phyloP scores from a whole-genome alignment of 2,329 filamentous ascomycete genomes.

The Sphaceloma murrayae region DNA sequence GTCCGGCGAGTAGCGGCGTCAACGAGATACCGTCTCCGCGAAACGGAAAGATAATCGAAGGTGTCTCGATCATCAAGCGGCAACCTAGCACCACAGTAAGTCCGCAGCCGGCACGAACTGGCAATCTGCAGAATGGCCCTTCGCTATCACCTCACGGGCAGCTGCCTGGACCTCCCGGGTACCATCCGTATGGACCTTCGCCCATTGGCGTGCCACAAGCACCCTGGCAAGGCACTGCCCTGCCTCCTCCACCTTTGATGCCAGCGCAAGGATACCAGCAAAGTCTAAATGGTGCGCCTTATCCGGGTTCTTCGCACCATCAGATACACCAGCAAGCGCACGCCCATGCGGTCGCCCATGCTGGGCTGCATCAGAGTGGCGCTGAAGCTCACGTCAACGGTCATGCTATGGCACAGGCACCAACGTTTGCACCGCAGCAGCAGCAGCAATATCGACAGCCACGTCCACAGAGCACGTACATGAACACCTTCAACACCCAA shows the following conservation, averaged over 20 bases:
- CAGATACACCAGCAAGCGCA: slow-evolving; percentile 29
- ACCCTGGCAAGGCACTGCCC: slow-evolving; percentile 24
- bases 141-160: slow-evolving; percentile 38
- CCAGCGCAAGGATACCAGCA: slow-evolving; percentile 16
- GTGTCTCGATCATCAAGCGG: slow-evolving; percentile 9
- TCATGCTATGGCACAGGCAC: slow-evolving; percentile 17
- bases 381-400: slow-evolving; percentile 18
- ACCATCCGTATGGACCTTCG: slow-evolving; percentile 21
- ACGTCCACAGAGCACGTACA: slow-evolving; percentile 25
- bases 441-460: slow-evolving; percentile 20
- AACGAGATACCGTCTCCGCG: slow-evolving; percentile 15
- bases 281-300: slow-evolving; percentile 21
- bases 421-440: slow-evolving; percentile 20
- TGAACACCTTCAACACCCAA: slow-evolving; percentile 19
- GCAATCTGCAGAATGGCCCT: slow-evolving; percentile 25
- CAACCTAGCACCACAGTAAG: slow-evolving; percentile 1
- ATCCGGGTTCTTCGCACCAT: slow-evolving; percentile 20
- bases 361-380: slow-evolving; percentile 20
- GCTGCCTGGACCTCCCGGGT: slow-evolving; percentile 34
- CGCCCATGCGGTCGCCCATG: slow-evolving; percentile 24
- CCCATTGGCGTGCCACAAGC: slow-evolving; percentile 23
- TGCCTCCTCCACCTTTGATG: slow-evolving; percentile 22
- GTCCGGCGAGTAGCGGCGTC: slow-evolving; percentile 18
- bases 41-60: slow-evolving; percentile 8
- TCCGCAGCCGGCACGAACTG: slow-evolving; percentile 18